Evolutionary conservation across 2,329 filamentous ascomycete species (phyloP).

Genomic region (Graphiopsis chlorocephala): DNA sequence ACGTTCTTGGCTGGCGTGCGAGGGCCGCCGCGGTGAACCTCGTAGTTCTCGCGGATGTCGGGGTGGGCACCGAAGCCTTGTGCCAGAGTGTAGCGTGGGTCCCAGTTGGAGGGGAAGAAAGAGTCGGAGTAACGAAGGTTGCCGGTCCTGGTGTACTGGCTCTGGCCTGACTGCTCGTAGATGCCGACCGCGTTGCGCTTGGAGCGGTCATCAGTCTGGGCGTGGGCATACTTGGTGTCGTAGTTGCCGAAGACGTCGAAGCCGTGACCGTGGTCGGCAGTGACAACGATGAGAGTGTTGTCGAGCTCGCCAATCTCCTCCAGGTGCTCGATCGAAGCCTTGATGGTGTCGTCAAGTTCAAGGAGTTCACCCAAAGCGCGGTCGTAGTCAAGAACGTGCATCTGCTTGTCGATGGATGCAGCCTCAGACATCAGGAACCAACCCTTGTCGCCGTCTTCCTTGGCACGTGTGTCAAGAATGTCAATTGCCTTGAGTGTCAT

Average conservation of each 20-base stretch:
- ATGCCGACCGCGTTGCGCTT: slow-evolving; percentile 74
- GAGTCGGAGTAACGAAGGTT: slow-evolving; percentile 66
- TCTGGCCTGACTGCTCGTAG: slow-evolving; percentile 71
- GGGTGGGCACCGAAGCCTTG: slow-evolving; percentile 69
- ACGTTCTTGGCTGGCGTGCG: slow-evolving; percentile 59
- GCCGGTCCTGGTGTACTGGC: slow-evolving; percentile 68
- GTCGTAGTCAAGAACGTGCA: slow-evolving; percentile 83
- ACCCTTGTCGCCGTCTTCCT: slow-evolving; percentile 56
- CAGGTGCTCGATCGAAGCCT: slow-evolving; percentile 70
- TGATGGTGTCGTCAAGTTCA: slow-evolving; percentile 80
- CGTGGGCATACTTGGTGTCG: slow-evolving; percentile 72
- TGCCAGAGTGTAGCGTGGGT: slow-evolving; percentile 77
- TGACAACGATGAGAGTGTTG: slow-evolving; percentile 75
- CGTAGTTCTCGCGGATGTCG: slow-evolving; percentile 74
- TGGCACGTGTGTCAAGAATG: slow-evolving; percentile 64
- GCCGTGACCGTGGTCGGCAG: slow-evolving; percentile 85
- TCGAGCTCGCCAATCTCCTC: slow-evolving; percentile 64
- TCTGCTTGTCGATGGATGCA: slow-evolving; percentile 84
- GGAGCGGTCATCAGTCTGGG: slow-evolving; percentile 62
- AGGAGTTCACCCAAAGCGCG: slow-evolving; percentile 80
- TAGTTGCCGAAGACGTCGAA: slow-evolving; percentile 83
- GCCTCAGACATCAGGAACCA: slow-evolving; percentile 89
- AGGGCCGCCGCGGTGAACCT: slow-evolving; percentile 64
- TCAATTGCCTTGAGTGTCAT: slow-evolving; percentile 88
- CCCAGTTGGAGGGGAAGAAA: slow-evolving; percentile 79